Percentiles rank a stretch among this genome's conserved stretches.
phyloP scores from a whole-genome alignment of 768 basidiomycete species.

The Gelatoporia subvermispora region DNA sequence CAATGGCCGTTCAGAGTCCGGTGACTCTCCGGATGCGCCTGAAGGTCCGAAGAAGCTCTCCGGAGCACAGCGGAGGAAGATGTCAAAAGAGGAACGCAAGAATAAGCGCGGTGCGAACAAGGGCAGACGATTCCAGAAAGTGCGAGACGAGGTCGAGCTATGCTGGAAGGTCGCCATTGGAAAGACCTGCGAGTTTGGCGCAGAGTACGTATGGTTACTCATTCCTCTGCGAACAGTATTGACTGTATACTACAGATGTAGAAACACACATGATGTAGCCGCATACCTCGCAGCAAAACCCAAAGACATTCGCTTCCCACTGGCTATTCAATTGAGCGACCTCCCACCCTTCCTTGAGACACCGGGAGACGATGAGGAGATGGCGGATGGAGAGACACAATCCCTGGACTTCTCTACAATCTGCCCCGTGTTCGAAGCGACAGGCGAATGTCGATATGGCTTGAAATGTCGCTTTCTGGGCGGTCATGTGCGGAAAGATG shows the following conservation, averaged over 20 bases:
- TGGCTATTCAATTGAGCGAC: slow-evolving; percentile 36
- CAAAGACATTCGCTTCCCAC: slow-evolving; percentile 61
- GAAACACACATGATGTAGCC: slow-evolving; percentile 71
- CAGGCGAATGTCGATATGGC: slow-evolving; percentile 77
- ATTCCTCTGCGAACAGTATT: not conserved
- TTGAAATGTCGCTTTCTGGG: slow-evolving; percentile 90
- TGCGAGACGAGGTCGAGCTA: slow-evolving; percentile 75
- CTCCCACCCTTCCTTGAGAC: slow-evolving; percentile 46
- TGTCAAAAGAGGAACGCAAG: slow-evolving; percentile 66
- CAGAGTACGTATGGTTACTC: slow-evolving; percentile 40
- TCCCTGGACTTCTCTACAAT: slow-evolving; percentile 42
- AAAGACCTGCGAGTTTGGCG: slow-evolving; percentile 63
- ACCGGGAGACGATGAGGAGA: slow-evolving; percentile 22
- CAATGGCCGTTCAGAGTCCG: slow-evolving; percentile 12
- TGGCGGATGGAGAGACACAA: slow-evolving; percentile 24
- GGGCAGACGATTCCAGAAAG: slow-evolving; percentile 69
- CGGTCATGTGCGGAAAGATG: slow-evolving; percentile 56
- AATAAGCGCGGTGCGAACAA: slow-evolving; percentile 80
- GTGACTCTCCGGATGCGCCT: slow-evolving; percentile 3
- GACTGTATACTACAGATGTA: slow-evolving; percentile 47
- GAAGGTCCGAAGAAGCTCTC: slow-evolving; percentile 25
- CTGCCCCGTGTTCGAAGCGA: slow-evolving; percentile 66
- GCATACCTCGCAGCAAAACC: slow-evolving; percentile 76
- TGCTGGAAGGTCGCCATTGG: slow-evolving; percentile 80
- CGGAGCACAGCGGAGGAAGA: slow-evolving; percentile 36